Conservation (phyloP, 371 early-diverging fungal genomes). For the Dinochytrium kinnereticum region DNA sequence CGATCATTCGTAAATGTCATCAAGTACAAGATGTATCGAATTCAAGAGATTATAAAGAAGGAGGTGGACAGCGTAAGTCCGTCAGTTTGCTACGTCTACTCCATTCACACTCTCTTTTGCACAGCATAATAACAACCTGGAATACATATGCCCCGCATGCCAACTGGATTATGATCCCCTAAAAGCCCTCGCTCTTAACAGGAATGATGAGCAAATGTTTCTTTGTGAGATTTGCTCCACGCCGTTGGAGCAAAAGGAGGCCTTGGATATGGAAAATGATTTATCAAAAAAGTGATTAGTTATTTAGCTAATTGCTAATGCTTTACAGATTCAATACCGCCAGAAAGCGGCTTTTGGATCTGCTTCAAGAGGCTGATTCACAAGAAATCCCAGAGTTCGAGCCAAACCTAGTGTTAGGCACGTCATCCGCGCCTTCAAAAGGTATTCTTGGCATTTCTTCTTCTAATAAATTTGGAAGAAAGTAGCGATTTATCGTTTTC, state of each 20-base stretch:
- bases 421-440: not conserved
- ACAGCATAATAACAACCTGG: conserved; percentile 46
- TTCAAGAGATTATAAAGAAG: conserved; percentile 70
- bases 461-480: not conserved
- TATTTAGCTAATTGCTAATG: not conserved
- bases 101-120: not conserved
- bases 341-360: conserved; percentile 77
- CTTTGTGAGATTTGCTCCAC: conserved; percentile 37
- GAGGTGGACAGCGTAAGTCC: conserved; percentile 68
- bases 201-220: conserved; percentile 36
- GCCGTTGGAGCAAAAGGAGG: conserved; percentile 62
- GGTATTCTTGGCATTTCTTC: not conserved
- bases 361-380: conserved; percentile 83
- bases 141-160: conserved; percentile 44
- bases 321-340: conserved; percentile 73
- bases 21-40: conserved; percentile 88
- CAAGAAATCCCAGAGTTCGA: conserved; percentile 69
- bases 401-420: not conserved
- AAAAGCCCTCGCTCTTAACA: not conserved
- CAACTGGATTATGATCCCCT: conserved; percentile 34
- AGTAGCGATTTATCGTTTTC: not conserved
- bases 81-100: not conserved
- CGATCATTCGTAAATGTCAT: conserved; percentile 91
- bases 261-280: conserved; percentile 69
- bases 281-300: conserved; percentile 19